Percentiles rank a stretch among this genome's conserved stretches.
Conservation (phyloP, 495 filamentous ascomycete genomes). For the Talaromyces trachyspermus region DNA sequence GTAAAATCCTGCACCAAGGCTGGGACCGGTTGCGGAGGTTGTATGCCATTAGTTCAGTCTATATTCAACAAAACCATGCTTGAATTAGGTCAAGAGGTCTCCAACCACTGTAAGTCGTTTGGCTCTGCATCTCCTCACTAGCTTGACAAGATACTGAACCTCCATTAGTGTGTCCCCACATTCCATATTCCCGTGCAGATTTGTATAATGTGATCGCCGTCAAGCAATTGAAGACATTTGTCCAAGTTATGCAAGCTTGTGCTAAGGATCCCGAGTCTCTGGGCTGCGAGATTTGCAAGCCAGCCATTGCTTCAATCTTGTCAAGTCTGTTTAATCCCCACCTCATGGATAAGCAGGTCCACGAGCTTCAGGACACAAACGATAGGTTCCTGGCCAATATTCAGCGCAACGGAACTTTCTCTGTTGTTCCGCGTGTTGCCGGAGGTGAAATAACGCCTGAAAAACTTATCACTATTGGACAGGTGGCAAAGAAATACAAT, state of each 20-base stretch:
- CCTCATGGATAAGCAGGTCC: slow-evolving; percentile 65
- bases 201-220: slow-evolving; percentile 86
- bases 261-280: slow-evolving; percentile 67
- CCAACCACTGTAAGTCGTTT: slow-evolving; percentile 56
- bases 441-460: slow-evolving; percentile 90
- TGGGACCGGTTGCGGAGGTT: slow-evolving; percentile 90
- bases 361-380: slow-evolving; percentile 90
- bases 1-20: slow-evolving; percentile 94
- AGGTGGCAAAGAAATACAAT: slow-evolving; percentile 80
- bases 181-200: slow-evolving; percentile 79
- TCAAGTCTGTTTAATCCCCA: slow-evolving; percentile 81
- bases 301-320: slow-evolving; percentile 77
- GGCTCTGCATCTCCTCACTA: no score
- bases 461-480: slow-evolving; percentile 80
- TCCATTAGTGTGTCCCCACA: slow-evolving; percentile 66
- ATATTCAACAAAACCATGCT: slow-evolving; percentile 94
- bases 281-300: slow-evolving; percentile 94
- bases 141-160: slow-evolving; percentile 10
- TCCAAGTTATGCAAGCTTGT: slow-evolving; percentile 74
- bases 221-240: slow-evolving; percentile 68
- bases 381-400: slow-evolving; percentile 92
- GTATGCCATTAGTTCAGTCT: slow-evolving; percentile 83
- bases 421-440: slow-evolving; percentile 77
- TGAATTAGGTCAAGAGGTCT: slow-evolving; percentile 83
- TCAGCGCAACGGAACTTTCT: slow-evolving; percentile 89